Percentiles rank a stretch among this genome's conserved stretches.
Evolutionary conservation across 176 grass and related monocot species (phyloP).

Genomic region (Bonia amplexicaulis): DNA sequence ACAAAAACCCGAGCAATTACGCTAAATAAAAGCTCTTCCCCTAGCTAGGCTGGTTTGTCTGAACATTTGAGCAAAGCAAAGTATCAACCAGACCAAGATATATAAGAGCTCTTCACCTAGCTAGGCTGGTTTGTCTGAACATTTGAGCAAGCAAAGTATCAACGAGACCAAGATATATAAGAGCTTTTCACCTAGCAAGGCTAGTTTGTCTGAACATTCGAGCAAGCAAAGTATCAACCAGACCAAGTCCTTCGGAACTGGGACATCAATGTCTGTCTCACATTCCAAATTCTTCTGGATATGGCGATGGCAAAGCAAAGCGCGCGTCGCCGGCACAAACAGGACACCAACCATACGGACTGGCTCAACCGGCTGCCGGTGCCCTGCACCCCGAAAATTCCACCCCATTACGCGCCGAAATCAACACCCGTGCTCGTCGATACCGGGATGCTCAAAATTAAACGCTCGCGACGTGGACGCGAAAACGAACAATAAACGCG

Average conservation of each 20-base stretch:
- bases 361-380: not conserved
- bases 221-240: too few relatives aligned
- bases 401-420: slow-evolving; percentile 9
- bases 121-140: not conserved
- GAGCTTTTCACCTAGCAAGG: too few relatives aligned
- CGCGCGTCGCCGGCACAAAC: slow-evolving; percentile 2
- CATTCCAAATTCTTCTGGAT: not conserved
- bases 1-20: not conserved
- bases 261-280: not conserved
- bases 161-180: too few relatives aligned
- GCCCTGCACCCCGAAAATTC: not conserved
- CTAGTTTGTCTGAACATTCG: too few relatives aligned
- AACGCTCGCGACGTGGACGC: not conserved
- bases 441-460: not conserved
- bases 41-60: not conserved
- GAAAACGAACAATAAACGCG: slow-evolving; percentile 11
- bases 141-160: too few relatives aligned
- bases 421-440: not conserved
- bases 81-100: not conserved
- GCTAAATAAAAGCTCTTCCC: not conserved
- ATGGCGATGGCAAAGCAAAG: not conserved
- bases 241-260: not conserved
- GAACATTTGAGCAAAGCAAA: not conserved
- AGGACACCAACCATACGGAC: not conserved
- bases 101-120: not conserved